Evolutionary conservation across 257 asterid species (phyloP).

Genomic region (Petunia secreta): DNA sequence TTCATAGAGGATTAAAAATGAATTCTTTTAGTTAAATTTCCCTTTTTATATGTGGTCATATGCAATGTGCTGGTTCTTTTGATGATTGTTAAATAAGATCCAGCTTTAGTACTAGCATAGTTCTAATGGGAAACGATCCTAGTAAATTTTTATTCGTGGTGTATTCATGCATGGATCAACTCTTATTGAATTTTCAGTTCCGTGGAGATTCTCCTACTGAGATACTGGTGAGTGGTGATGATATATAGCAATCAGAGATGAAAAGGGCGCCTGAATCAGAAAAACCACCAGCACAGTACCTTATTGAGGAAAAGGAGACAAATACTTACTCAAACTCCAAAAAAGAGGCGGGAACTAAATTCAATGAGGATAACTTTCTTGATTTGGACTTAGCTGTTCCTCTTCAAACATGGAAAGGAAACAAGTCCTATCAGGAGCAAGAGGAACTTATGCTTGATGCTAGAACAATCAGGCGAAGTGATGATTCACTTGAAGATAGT

Average conservation of each 20-base stretch:
- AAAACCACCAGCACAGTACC: not conserved
- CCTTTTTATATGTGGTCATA: not conserved
- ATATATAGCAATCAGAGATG: conserved; percentile 21
- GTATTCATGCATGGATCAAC: conserved; percentile 11
- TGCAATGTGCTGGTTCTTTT: not conserved
- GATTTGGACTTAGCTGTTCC: conserved; percentile 23
- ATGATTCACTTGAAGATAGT: conserved; percentile 24
- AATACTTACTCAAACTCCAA: not conserved
- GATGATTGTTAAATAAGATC: not conserved
- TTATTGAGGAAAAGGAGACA: conserved; percentile 14
- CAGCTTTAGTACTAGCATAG: not conserved
- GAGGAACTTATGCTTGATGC: conserved; percentile 1
- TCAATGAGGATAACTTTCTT: conserved; percentile 1
- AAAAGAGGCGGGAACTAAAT: conserved; percentile 19
- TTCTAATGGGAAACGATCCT: not conserved
- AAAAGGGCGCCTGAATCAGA: conserved; percentile 17
- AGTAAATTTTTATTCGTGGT: not conserved
- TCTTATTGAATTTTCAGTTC: conserved; percentile 18
- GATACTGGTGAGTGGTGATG: conserved; percentile 25
- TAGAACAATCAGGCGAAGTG: conserved; percentile 19
- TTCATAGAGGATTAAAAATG: not conserved
- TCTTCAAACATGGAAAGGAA: conserved; percentile 16
- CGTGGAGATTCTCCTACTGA: not conserved
- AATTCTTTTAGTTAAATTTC: not conserved
- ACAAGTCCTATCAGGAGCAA: not conserved